Evolutionary conservation across 495 filamentous ascomycete genomes (phyloP).

Genomic region (Polyplosphaeria fusca): DNA sequence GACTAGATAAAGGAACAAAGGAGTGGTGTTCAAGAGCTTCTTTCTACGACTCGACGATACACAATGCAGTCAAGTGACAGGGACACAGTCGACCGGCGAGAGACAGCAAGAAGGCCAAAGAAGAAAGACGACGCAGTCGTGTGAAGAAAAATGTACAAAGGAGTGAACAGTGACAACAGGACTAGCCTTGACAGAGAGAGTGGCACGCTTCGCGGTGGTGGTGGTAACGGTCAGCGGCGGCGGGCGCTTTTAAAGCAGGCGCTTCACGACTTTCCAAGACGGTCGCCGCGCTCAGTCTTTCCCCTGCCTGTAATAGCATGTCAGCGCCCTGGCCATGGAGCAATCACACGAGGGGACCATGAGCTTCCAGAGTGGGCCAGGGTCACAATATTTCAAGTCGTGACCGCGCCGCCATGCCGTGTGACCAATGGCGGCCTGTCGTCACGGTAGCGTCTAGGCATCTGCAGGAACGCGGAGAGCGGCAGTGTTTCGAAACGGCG

Average conservation of each 20-base stretch:
- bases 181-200: conserved; percentile 13
- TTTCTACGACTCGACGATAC: conserved; percentile 3
- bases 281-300: neutral
- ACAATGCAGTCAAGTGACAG: conserved; percentile 3
- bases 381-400: neutral
- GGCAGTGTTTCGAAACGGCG: conserved; percentile 23
- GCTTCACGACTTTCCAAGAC: neutral
- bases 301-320: neutral
- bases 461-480: conserved; percentile 8
- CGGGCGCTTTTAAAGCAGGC: neutral
- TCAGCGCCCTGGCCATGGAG: neutral
- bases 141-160: conserved; percentile 12
- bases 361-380: conserved; percentile 2
- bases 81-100: neutral
- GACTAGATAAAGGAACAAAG: conserved; percentile 1
- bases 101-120: conserved; percentile 3
- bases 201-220: neutral
- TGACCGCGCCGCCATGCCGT: neutral
- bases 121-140: conserved; percentile 26
- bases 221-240: neutral
- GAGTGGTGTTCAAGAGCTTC: neutral
- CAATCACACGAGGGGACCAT: neutral
- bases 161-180: conserved; percentile 19
- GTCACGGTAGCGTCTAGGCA: neutral
- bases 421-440: conserved; percentile 13